Base-by-base conservation (phyloP, 768 basidiomycete species). In the Collybia sordida region DNA sequence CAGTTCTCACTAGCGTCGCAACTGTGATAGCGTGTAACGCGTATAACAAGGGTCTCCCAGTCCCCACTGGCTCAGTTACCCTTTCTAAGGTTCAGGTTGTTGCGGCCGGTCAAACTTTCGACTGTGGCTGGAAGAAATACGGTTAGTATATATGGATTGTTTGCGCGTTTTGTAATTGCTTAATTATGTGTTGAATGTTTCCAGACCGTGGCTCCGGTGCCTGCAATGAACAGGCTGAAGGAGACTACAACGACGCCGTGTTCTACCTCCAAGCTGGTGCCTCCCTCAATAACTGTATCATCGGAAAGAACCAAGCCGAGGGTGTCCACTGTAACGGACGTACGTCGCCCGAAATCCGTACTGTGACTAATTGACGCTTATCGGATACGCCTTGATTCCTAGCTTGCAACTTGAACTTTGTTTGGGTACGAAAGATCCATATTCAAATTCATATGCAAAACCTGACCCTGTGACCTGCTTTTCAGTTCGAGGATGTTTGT, bases 261-360 rank as follows among this genome's bases (percentile, higher is more conserved):
- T 67, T 67, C 55, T 41, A 66, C 27, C 51, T 67, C 28, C 45
- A 61, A 25, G 54, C 61, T n/a, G 65, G 65, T 25, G 65, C 61
- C 8, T 64, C 63, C 1, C 52, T 66, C 22, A 66, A 61, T 37
- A 58, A 56, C 24, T 64, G 66, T 31, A 54, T 61, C n/a, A 66
- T 67, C 47, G 65, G 65, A 14, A 57, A 58, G 19, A 60, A 64
- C 51, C 65, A 67, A 45, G 59, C 63, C 7, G 65, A 67, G 39
- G 64, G 64, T 42, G 51, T 64, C 39, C 64, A 66, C 36, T 64
- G 62, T 54, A 59, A 61, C 38, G 59, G 61, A 56, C 42, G 21
- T 55, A 46, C 9, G 45, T 46, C 45, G 11, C 31, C 31, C 31
- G 5, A 31, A 6, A 31, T 31, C 31, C 31, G 3, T 7, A 27